Evolutionary conservation across 2,329 filamentous ascomycete genomes (phyloP), one percentile per base, ranked within the genome.

Genomic region (Botrytis paeoniae): DNA sequence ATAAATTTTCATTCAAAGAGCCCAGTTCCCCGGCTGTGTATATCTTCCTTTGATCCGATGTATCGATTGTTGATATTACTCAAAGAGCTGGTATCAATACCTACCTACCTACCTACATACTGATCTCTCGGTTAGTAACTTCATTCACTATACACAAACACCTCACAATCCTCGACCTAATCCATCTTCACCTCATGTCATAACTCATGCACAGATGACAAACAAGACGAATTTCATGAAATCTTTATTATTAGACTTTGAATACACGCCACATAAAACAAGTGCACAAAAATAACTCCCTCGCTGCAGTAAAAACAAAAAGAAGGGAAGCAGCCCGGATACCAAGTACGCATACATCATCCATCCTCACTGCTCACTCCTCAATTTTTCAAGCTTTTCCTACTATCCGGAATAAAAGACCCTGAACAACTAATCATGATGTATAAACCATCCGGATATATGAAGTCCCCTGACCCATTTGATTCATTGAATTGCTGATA

Each of bases 261-360:
- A n/a, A 69, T 57, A 69, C 48, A 57, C 35, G n/a, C n/a, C 29
- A 69, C 37, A 10, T 57, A 41, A 69, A 59, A 69, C 25, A 61
- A 48, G 35, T 43, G 41, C 54, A 63, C 35, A 70, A 60, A 60
- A 60, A 41, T 22, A 39, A 45, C 60, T 51, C 69, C 69, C 39
- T 37, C 63, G 60, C 41, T 64, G 29, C 8, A 64, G n/a, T 37
- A n/a, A 22, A 29, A n/a, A 64, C 25, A 48, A 45, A 39, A 35
- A n/a, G 20, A 70, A n/a, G 25, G 29, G 43, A 62, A 62, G 45
- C 37, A 43, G 57, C 14, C n/a, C 18, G 37, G 54, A 43, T 41
- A 61, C 59, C 37, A 37, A 70, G 69, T 64, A 69, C 51, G 48
- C 22, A 69, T 69, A 69, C 65, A 69, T 18, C 37, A 43, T 69